Conservation (phyloP, 169 alveolate genomes). For the Plasmodium knowlesi region DNA sequence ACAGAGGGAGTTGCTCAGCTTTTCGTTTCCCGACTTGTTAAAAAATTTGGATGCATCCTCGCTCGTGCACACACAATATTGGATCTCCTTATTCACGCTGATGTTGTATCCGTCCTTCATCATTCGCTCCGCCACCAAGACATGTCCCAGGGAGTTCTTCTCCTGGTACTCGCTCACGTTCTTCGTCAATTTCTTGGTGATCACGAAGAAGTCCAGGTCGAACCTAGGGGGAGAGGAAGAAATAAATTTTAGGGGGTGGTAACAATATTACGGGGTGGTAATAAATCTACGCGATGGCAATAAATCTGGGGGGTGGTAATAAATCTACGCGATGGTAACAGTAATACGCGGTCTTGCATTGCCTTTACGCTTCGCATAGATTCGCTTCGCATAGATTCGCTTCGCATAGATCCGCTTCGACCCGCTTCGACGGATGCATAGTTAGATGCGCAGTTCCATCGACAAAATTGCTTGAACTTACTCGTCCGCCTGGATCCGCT, state of each 20-base stretch:
- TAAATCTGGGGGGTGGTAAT: neutral
- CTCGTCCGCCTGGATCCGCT: slow-evolving; percentile 84
- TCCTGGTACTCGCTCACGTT: slow-evolving; percentile 88
- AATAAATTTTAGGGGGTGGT: neutral
- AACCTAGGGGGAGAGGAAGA: neutral
- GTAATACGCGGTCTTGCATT: no score
- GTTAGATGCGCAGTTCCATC: no score
- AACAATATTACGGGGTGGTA: neutral
- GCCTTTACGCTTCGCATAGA: no score
- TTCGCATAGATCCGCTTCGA: no score
- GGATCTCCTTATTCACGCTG: slow-evolving; percentile 92
- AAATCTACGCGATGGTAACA: neutral
- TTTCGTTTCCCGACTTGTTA: slow-evolving; percentile 38
- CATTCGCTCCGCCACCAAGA: slow-evolving; percentile 93
- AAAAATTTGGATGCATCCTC: slow-evolving; percentile 35
- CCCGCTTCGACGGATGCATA: no score
- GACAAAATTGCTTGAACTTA: slow-evolving; percentile 20
- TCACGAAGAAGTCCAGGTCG: slow-evolving; percentile 55
- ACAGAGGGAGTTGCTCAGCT: slow-evolving; percentile 83
- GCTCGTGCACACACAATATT: slow-evolving; percentile 92
- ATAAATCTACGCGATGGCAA: neutral
- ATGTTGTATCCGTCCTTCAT: slow-evolving; percentile 88
- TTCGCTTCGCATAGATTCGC: no score
- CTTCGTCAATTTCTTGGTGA: slow-evolving; percentile 55
- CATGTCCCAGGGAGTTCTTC: slow-evolving; percentile 95